phyloP scores from a whole-genome alignment of 2,329 filamentous ascomycete genomes.

The Ceratocystis albifundus region DNA sequence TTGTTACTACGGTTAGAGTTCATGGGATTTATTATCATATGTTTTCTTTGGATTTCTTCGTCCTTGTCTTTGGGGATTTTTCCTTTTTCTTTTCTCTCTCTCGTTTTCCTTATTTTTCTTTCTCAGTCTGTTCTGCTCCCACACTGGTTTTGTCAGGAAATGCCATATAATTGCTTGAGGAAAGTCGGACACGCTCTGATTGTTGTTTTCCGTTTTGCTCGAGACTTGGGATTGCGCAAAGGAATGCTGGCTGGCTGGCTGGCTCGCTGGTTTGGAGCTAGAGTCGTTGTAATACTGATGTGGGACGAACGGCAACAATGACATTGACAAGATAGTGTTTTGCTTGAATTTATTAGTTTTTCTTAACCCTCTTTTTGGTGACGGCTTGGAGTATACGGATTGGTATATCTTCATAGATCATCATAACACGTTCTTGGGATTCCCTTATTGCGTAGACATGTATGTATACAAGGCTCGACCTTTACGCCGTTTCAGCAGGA shows the following conservation, averaged over 20 bases:
- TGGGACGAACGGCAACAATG: not conserved
- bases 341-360: slow-evolving; percentile 4
- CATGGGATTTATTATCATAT: slow-evolving; percentile 5
- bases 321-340: slow-evolving; percentile 1
- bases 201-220: not conserved
- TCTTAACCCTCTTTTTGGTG: not conserved
- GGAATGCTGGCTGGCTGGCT: not conserved
- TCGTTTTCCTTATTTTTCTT: slow-evolving; percentile 1
- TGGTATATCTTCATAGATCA: slow-evolving; percentile 9
- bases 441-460: not conserved
- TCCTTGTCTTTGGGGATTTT: not conserved
- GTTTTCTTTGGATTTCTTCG: slow-evolving; percentile 6
- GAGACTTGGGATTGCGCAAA: not conserved
- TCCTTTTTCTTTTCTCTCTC: not conserved
- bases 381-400: not conserved
- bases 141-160: not conserved
- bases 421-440: not conserved
- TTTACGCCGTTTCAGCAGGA: slow-evolving; percentile 10
- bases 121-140: not conserved
- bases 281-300: not conserved
- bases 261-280: not conserved
- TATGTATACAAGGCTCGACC: not conserved
- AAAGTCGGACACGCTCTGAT: not conserved
- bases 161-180: not conserved
- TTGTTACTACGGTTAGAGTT: slow-evolving; percentile 14